Evolutionary conservation across 2,329 filamentous ascomycete genomes (phyloP).

Genomic region (Mycosphaerella sp.): DNA sequence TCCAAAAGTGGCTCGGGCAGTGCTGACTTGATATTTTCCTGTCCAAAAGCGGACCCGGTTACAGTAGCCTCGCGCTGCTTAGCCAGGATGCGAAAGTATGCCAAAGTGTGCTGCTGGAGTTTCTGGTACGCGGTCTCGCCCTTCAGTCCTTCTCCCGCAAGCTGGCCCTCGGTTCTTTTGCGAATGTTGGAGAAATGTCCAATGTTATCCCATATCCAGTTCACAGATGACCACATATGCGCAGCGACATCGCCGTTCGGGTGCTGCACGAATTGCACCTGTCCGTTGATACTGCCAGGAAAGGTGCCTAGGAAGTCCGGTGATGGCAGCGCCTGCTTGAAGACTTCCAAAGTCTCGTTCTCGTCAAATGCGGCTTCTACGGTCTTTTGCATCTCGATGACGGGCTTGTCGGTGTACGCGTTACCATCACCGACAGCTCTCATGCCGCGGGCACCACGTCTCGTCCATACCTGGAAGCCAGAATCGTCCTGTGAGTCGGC

Average conservation of each 20-base stretch:
- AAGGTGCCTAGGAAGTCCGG: constrained; percentile 34
- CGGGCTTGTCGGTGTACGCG: constrained; percentile 26
- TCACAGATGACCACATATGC: constrained; percentile 40
- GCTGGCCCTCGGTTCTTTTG: constrained; percentile 40
- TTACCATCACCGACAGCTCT: background rate
- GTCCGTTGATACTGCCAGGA: constrained; percentile 35
- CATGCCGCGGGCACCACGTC: constrained; percentile 19
- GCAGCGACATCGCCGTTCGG: constrained; percentile 44
- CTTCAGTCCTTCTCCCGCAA: constrained; percentile 38
- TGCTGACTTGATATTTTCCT: constrained; percentile 28
- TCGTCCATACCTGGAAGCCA: constrained; percentile 31
- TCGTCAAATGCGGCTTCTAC: constrained; percentile 29
- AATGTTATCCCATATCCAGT: constrained; percentile 42
- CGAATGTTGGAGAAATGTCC: constrained; percentile 40
- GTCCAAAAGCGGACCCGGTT: constrained; percentile 28
- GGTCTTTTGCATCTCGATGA: constrained; percentile 26
- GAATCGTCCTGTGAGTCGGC: constrained; percentile 18
- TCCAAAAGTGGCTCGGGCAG: constrained; percentile 22
- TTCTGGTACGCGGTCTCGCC: constrained; percentile 32
- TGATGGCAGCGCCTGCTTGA: constrained; percentile 39
- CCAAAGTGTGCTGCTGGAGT: constrained; percentile 34
- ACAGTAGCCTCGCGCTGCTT: constrained; percentile 35
- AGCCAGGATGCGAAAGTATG: constrained; percentile 40
- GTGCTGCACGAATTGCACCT: constrained; percentile 43
- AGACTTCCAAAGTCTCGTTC: constrained; percentile 34